Evolutionary conservation across 768 basidiomycete species (phyloP), one percentile per base, ranked within the genome.

Genomic region (Lactarius quietus): DNA sequence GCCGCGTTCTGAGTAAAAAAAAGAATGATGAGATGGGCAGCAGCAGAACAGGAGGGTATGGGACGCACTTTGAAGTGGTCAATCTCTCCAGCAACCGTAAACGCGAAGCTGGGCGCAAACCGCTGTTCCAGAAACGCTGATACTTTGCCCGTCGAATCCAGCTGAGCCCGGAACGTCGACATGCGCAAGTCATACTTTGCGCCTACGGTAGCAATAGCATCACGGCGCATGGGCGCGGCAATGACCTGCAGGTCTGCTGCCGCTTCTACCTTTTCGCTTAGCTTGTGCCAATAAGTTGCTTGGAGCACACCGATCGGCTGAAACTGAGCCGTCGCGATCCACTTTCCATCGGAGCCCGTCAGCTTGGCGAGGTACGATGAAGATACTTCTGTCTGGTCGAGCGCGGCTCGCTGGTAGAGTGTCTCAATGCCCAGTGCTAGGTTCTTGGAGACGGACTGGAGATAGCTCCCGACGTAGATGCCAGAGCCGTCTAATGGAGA

Each of bases 131-230:
- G 85, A 72, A 95, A 76, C 67, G 95, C 95, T 55, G 93, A 91
- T 33, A 98, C 92, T 78, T 98, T 99, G 53, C 96, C 95, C 31
- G 89, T 90, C 59, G 92, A 94, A 74, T 98, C 97, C 28, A 98
- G 69, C 76, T 98, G 96, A 56, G 95, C 95, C 70, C 95, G 83
- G 83, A 98, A 98, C 3, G 92, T 92, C 20, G 95, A 84, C 82
- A 92, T 85, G 62, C 97, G 86, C 70, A 98, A 88, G 74, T 98
- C 96, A 74, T 95, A 99, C 79, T 97, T 98, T 65, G 94, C 95
- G 39, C 95, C 97, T 14, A 98, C 78, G 3, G 95, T 97, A 29
- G 96, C 93, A 57, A 95, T 79, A 14, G 95, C 97, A 73, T 96
- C 95, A 71, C 96, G 82, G 72, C 92, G 88, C 62, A 81, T 80